These are phyloP conservation scores for Mycosphaerella arachidis DNA, from an alignment of 2,329 filamentous ascomycete species.

Conservation along the genomic window DNA sequence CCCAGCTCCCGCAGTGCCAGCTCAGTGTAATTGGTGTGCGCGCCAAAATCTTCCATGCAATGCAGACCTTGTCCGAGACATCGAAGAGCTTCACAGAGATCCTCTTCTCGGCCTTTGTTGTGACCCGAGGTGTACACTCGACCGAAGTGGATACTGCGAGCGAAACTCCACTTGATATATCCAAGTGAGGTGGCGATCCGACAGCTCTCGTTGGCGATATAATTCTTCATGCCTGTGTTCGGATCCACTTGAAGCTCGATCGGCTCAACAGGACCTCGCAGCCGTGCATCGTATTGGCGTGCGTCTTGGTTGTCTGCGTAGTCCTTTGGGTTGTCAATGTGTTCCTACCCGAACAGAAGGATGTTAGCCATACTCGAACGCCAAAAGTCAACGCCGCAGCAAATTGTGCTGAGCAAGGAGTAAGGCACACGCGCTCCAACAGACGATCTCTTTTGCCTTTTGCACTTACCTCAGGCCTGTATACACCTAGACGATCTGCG, in stretches of 20 bases:
- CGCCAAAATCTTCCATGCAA: constrained; percentile 52
- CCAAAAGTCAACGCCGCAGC: no score
- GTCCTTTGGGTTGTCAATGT: constrained; percentile 72
- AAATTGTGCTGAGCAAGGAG: no score
- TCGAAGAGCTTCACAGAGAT: constrained; percentile 46
- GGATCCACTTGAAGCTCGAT: constrained; percentile 44
- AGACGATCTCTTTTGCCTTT: no score
- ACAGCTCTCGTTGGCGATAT: constrained; percentile 86
- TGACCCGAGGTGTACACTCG: constrained; percentile 44
- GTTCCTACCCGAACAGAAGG: background rate
- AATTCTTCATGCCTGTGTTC: constrained; percentile 94
- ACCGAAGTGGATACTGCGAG: constrained; percentile 47
- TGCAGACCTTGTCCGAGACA: constrained; percentile 52
- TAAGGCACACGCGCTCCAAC: no score
- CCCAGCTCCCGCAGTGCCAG: constrained; percentile 50
- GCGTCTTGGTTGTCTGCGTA: constrained; percentile 89
- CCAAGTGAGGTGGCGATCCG: constrained; percentile 86
- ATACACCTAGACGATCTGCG: constrained; percentile 70
- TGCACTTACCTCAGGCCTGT: constrained; percentile 60
- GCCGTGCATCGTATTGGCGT: constrained; percentile 70
- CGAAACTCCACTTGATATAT: constrained; percentile 47
- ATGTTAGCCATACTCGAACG: no score
- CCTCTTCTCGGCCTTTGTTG: constrained; percentile 41
- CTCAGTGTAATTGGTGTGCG: constrained; percentile 54
- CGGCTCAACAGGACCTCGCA: constrained; percentile 68